Evolutionary conservation across 2,329 filamentous ascomycete species (phyloP), one percentile per base, ranked within the genome.

Genomic region (Huntiella moniliformis): DNA sequence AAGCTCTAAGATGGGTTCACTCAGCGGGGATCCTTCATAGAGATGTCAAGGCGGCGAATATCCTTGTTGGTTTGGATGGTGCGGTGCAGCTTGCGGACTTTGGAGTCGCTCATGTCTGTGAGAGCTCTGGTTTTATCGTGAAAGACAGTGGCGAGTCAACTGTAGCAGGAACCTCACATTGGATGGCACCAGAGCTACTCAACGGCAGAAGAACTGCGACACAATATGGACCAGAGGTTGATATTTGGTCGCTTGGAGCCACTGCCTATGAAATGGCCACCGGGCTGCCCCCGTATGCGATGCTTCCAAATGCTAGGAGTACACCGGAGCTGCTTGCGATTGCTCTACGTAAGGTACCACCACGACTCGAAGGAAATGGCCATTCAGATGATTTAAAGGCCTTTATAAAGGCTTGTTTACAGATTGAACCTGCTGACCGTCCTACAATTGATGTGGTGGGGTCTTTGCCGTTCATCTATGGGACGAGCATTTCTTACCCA

Each of bases 211-310:
- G 22, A 8, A 31, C 38, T 5, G 36, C 42, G n/a, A 17, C 35
- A 5, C 37, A 42, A 13, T 82, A 82, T 56, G 78, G 78, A 49
- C 79, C 75, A 11, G 77, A 80, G 55, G 75, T 81, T 38, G 83
- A 91, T 54, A 85, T 87, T 43, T 91, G 84, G 83, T 82, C 83
- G 2, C 86, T 84, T 57, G 84, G 83, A 1, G 81, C 82, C 51
- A 81, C 86, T 58, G 68, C 85, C 1, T 85, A 75, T 54, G 83
- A 91, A 59, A 82, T 88, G 59, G 82, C 83, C 1, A 84, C 79
- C 3, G 83, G 83, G 1, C 64, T 78, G 13, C 82, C 82, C 2
- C 83, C 83, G 0, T 81, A 82, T 52, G 75, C 38, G 67, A 73
- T 40, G 61, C 63, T 52, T 57, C 62, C 49, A 57, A 61, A 43